Evolutionary conservation across 805 yeast species (phyloP), one percentile per base, ranked within the genome.

Genomic region (Candida piceae): DNA sequence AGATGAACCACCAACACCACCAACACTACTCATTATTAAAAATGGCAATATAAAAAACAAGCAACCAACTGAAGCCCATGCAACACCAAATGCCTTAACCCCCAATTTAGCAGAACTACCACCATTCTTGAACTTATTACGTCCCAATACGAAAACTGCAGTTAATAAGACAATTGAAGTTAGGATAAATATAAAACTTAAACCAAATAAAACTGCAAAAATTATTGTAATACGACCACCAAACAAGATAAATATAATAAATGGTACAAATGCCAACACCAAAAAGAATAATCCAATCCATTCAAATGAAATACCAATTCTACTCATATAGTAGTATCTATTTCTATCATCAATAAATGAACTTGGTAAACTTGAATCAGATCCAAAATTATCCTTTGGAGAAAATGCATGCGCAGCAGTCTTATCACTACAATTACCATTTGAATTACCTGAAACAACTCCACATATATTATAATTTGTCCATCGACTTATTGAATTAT

Each of bases 391-490:
- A 50, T 76, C 77, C 32, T 61, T 73, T 20, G 96, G 96, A 18
- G 94, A 84, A 56, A 88, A 77, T 29, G 96, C 87, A 62, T 70
- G 80, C n/a, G 85, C 97, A 15, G 96, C 83, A 31, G 60, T 55
- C 52, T 71, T 72, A 16, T 59, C 40, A 30, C 76, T 58, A 63
- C 87, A 87, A 46, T 68, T 55, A 20, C 48, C 31, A 59, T 77
- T 69, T 2, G n/a, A n/a, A n/a, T 33, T 7, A 38, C 74, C 73
- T 44, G 72, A 69, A 40, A 65, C 57, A 12, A 50, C 53, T 26
- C 50, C 56, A 50, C 80, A 73, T 34, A 70, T 68, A 44, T 81
- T 79, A 73, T 90, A 89, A 60, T 76, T 75, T 9, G 89, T 83
- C 96, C 96, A 89, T 50, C 89, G 77, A 3, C 86, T 67, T 12